phyloP scores from a whole-genome alignment of 1,284 basidiomycete genomes.

The Peniophora sp. region DNA sequence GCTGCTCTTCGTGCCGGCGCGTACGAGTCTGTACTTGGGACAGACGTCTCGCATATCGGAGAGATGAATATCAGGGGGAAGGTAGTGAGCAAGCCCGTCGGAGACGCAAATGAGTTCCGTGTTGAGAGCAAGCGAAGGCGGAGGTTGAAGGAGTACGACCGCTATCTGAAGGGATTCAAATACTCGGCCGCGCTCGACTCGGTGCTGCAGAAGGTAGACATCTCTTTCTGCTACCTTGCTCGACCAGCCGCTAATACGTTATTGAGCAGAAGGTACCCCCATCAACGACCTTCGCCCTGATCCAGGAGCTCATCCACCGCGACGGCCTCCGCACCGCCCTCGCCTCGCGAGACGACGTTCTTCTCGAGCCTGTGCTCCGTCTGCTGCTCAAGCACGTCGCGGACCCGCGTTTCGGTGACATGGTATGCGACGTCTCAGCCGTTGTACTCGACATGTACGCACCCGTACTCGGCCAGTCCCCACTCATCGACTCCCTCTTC shows the following conservation, averaged over 20 bases:
- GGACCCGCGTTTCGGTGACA: constrained; percentile 87
- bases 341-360: constrained; percentile 87
- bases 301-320: constrained; percentile 90
- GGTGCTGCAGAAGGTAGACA: constrained; percentile 76
- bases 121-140: constrained; percentile 70
- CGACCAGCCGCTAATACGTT: constrained; percentile 1
- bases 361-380: constrained; percentile 85
- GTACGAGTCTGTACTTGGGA: constrained; percentile 67
- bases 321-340: constrained; percentile 87
- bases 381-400: constrained; percentile 82
- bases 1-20: constrained; percentile 50
- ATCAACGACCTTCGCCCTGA: constrained; percentile 82
- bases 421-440: constrained; percentile 78
- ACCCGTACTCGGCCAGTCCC: constrained; percentile 87
- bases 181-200: constrained; percentile 93
- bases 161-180: constrained; percentile 86
- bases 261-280: constrained; percentile 63
- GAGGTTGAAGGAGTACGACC: constrained; percentile 84
- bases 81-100: constrained; percentile 37
- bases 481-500: constrained; percentile 86
- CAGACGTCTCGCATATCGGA: constrained; percentile 42
- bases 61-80: constrained; percentile 50
- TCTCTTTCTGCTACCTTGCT: background rate
- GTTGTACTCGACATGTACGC: constrained; percentile 91
- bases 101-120: constrained; percentile 63